A percentile compares a stretch with the other conserved stretches of the same genome.
These are phyloP conservation scores for Suillus variegatus DNA, from an alignment of 768 basidiomycete species.

Conservation along the genomic window DNA sequence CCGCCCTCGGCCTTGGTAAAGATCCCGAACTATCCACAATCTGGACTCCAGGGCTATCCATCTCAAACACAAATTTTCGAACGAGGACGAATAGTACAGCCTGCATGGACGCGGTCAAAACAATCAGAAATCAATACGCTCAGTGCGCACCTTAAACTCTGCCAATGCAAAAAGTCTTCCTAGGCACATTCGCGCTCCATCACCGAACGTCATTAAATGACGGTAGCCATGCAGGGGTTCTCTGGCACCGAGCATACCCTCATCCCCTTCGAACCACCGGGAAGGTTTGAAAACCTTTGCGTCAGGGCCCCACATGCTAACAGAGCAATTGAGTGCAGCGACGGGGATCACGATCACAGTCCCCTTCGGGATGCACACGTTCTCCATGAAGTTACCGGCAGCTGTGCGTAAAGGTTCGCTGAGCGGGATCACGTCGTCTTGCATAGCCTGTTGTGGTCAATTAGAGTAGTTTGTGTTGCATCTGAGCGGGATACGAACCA, in stretches of 20 bases:
- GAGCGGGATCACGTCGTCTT: slow-evolving; percentile 43
- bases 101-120: slow-evolving; percentile 20
- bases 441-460: slow-evolving; percentile 28
- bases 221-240: slow-evolving; percentile 37
- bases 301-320: slow-evolving; percentile 45
- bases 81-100: slow-evolving; percentile 39
- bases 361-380: slow-evolving; percentile 40
- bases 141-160: slow-evolving; percentile 38
- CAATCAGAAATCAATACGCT: not conserved
- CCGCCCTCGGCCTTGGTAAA: slow-evolving; percentile 37
- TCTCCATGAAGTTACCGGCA: slow-evolving; percentile 29
- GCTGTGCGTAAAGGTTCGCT: slow-evolving; percentile 30
- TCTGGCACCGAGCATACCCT: slow-evolving; percentile 19
- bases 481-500: slow-evolving; percentile 24
- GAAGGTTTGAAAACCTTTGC: slow-evolving; percentile 44
- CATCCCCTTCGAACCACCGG: slow-evolving; percentile 40
- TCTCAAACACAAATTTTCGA: slow-evolving; percentile 34
- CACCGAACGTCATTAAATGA: slow-evolving; percentile 45
- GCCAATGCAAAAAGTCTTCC: slow-evolving; percentile 45
- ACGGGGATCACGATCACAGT: slow-evolving; percentile 40
- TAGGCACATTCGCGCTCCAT: slow-evolving; percentile 47
- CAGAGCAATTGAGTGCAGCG: slow-evolving; percentile 40
- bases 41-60: slow-evolving; percentile 39
- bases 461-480: not conserved
- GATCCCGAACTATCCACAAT: slow-evolving; percentile 27